Percentiles rank a stretch among this genome's conserved stretches.
phyloP scores from a whole-genome alignment of 805 yeast genomes.

The Candida chilensis region DNA sequence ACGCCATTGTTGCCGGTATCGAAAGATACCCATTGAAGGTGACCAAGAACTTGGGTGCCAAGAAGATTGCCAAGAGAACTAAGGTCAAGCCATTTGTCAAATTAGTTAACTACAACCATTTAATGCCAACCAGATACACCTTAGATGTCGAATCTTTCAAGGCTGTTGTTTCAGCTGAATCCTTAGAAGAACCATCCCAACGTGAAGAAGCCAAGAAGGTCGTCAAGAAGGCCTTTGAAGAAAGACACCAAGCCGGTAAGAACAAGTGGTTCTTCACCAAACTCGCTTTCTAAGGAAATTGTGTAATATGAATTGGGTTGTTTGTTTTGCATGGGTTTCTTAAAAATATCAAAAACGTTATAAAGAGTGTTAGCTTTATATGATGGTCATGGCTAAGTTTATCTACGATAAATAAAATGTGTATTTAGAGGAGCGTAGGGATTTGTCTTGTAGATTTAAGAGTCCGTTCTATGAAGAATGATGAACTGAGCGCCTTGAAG shows the following conservation, averaged over 20 bases:
- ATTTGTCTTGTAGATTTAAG: too few relatives aligned
- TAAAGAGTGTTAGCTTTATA: too few relatives aligned
- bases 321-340: neutral
- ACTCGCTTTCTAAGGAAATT: slow-evolving; percentile 65
- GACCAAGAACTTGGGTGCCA: slow-evolving; percentile 88
- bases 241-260: slow-evolving; percentile 99
- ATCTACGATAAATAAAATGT: too few relatives aligned
- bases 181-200: slow-evolving; percentile 96
- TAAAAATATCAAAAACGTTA: too few relatives aligned
- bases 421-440: too few relatives aligned
- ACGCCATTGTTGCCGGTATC: slow-evolving; percentile 98
- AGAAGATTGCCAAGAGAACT: slow-evolving; percentile 95
- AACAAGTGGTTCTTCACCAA: slow-evolving; percentile 99
- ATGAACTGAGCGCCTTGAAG: too few relatives aligned
- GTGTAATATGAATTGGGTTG: neutral
- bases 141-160: slow-evolving; percentile 95
- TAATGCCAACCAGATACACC: slow-evolving; percentile 99
- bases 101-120: slow-evolving; percentile 98
- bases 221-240: slow-evolving; percentile 98
- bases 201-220: slow-evolving; percentile 98
- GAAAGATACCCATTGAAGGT: slow-evolving; percentile 98
- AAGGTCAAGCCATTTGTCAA: slow-evolving; percentile 98
- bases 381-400: too few relatives aligned
- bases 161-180: slow-evolving; percentile 82
- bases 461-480: too few relatives aligned